Evolutionary conservation across 768 basidiomycete species (phyloP).

Genomic region (Suillus tomentosus): DNA sequence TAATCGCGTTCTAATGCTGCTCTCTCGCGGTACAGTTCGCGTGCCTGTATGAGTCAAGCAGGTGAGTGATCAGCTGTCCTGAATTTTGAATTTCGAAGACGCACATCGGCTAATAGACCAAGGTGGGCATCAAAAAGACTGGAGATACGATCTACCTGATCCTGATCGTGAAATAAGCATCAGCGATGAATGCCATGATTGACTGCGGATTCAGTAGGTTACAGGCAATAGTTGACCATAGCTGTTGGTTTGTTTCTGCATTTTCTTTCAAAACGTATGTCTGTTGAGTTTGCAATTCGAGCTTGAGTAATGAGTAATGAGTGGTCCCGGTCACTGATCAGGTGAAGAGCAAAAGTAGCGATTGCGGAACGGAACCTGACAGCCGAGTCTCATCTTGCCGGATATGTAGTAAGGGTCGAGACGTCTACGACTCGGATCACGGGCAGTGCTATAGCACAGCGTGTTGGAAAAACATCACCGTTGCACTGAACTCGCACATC

Average conservation of each 20-base stretch:
- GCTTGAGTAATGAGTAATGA: not conserved
- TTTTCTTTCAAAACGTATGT: not conserved
- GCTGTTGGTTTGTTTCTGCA: slow-evolving; percentile 25
- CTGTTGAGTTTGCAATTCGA: not conserved
- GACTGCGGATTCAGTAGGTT: slow-evolving; percentile 21
- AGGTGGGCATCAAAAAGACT: slow-evolving; percentile 63
- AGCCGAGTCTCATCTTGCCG: not conserved
- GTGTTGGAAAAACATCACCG: not conserved
- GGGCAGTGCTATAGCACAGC: not conserved
- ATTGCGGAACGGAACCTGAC: not conserved
- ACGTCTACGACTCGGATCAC: not conserved
- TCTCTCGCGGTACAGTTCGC: slow-evolving; percentile 70
- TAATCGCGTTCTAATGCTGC: slow-evolving; percentile 78
- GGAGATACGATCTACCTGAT: slow-evolving; percentile 70
- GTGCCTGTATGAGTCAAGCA: slow-evolving; percentile 48
- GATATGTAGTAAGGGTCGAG: not conserved
- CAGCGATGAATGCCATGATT: slow-evolving; percentile 12
- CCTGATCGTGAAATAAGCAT: slow-evolving; percentile 41
- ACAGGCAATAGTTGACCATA: slow-evolving; percentile 62
- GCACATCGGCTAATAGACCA: slow-evolving; percentile 64
- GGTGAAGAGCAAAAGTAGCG: not conserved
- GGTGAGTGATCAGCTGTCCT: slow-evolving; percentile 4
- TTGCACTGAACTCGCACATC: not conserved
- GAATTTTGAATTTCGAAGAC: slow-evolving; percentile 22
- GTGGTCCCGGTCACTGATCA: not conserved